Percentiles rank a stretch among this genome's conserved stretches.
These are phyloP conservation scores for Coprinopsis strossmayeri DNA, from an alignment of 768 basidiomycete genomes.

Conservation along the genomic window DNA sequence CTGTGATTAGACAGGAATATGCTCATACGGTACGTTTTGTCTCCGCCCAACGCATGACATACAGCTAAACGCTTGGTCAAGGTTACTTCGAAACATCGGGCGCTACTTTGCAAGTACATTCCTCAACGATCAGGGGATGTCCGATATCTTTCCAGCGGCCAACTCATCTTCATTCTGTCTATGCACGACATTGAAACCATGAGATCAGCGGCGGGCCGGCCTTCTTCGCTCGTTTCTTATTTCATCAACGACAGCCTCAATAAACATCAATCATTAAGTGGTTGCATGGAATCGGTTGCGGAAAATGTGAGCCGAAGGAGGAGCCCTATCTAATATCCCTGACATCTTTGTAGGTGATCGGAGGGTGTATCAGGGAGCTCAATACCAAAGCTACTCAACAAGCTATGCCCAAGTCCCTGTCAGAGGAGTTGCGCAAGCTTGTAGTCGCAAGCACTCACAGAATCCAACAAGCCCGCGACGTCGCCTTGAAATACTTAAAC, in stretches of 20 bases:
- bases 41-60: not conserved
- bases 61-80: conserved; percentile 20
- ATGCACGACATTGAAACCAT: conserved; percentile 87
- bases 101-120: conserved; percentile 57
- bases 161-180: conserved; percentile 77
- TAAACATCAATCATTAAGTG: conserved; percentile 53
- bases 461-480: conserved; percentile 71
- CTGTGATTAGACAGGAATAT: conserved; percentile 83
- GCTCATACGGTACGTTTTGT: conserved; percentile 53
- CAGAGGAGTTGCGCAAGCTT: conserved; percentile 67
- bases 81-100: conserved; percentile 68
- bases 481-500: conserved; percentile 80
- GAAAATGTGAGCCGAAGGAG: conserved; percentile 54
- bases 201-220: conserved; percentile 72
- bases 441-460: conserved; percentile 79
- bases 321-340: conserved; percentile 7
- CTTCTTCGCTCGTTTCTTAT: conserved; percentile 79
- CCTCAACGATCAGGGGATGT: conserved; percentile 62
- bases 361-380: conserved; percentile 64
- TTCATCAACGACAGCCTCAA: conserved; percentile 87
- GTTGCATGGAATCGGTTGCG: conserved; percentile 81
- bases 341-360: conserved; percentile 55
- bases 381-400: conserved; percentile 75
- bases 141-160: conserved; percentile 69
- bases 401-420: conserved; percentile 60